phyloP scores from a whole-genome alignment of 306 rosid species.

The Glycine tomentella region DNA sequence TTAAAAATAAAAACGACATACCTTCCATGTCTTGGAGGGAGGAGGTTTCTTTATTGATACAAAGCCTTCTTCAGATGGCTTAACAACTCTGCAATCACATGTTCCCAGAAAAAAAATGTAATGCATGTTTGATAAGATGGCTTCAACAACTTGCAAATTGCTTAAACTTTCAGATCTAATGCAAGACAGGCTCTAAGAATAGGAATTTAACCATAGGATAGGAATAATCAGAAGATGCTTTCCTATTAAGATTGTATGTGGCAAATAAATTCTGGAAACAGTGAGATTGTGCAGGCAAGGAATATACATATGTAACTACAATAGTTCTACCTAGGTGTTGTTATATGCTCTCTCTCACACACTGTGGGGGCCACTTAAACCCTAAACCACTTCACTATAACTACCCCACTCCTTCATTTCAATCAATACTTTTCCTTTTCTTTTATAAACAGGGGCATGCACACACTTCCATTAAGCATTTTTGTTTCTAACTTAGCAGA shows the following conservation, averaged over 20 bases:
- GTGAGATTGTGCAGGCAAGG: slow-evolving; percentile 16
- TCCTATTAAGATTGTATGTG: slow-evolving; percentile 28
- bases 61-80: slow-evolving; percentile 75
- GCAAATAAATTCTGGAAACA: slow-evolving; percentile 17
- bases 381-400: slow-evolving; percentile 5
- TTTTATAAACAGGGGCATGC: neutral
- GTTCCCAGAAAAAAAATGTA: slow-evolving; percentile 40
- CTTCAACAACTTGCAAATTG: slow-evolving; percentile 32
- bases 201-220: slow-evolving; percentile 27
- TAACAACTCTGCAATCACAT: slow-evolving; percentile 79
- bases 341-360: neutral
- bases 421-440: neutral
- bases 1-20: slow-evolving; percentile 40
- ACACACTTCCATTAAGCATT: neutral
- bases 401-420: neutral
- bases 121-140: slow-evolving; percentile 26
- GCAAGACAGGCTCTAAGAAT: slow-evolving; percentile 14
- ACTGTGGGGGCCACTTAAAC: neutral
- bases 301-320: slow-evolving; percentile 30
- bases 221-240: slow-evolving; percentile 33
- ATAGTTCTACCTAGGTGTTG: slow-evolving; percentile 22
- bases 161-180: slow-evolving; percentile 31
- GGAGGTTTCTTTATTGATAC: slow-evolving; percentile 92
- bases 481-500: slow-evolving; percentile 11
- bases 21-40: slow-evolving; percentile 89